These are phyloP conservation scores for Biscogniauxia mediterranea DNA, from an alignment of 2,329 filamentous ascomycete species.

Conservation along the genomic window DNA sequence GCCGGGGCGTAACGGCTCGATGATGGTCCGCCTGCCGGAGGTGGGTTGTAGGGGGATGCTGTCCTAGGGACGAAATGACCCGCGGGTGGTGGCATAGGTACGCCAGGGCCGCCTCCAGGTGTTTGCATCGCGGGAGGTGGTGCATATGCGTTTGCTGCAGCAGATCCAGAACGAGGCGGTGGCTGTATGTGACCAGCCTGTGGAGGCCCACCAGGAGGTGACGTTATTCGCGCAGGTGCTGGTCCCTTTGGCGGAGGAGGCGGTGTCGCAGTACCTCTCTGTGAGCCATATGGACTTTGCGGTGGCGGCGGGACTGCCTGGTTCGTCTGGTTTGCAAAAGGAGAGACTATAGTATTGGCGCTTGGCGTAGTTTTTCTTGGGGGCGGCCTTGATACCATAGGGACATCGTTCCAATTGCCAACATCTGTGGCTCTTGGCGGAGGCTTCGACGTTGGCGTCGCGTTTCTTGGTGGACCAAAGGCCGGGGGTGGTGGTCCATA, in stretches of 20 bases:
- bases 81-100: conserved; percentile 48
- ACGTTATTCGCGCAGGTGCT: conserved; percentile 67
- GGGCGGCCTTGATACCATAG: conserved; percentile 75
- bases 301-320: conserved; percentile 55
- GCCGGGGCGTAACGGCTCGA: conserved; percentile 74
- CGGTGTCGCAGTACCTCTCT: conserved; percentile 65
- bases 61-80: conserved; percentile 60
- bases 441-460: conserved; percentile 63
- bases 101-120: conserved; percentile 26
- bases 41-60: conserved; percentile 82
- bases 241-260: conserved; percentile 81
- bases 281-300: conserved; percentile 55
- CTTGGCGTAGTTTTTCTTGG: conserved; percentile 74
- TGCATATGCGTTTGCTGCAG: conserved; percentile 63
- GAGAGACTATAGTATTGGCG: conserved; percentile 66
- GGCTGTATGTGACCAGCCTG: conserved; percentile 44
- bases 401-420: conserved; percentile 92
- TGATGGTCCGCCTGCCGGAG: conserved; percentile 67
- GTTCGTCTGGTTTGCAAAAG: conserved; percentile 67
- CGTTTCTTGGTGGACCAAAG: conserved; percentile 59
- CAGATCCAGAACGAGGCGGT: conserved; percentile 52
- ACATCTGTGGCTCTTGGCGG: conserved; percentile 70
- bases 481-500: conserved; percentile 38
- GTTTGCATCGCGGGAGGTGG: conserved; percentile 51
- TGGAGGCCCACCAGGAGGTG: conserved; percentile 62